phyloP scores from a whole-genome alignment of 2,329 filamentous ascomycete genomes.

The Calonectria pseudoreteaudii region DNA sequence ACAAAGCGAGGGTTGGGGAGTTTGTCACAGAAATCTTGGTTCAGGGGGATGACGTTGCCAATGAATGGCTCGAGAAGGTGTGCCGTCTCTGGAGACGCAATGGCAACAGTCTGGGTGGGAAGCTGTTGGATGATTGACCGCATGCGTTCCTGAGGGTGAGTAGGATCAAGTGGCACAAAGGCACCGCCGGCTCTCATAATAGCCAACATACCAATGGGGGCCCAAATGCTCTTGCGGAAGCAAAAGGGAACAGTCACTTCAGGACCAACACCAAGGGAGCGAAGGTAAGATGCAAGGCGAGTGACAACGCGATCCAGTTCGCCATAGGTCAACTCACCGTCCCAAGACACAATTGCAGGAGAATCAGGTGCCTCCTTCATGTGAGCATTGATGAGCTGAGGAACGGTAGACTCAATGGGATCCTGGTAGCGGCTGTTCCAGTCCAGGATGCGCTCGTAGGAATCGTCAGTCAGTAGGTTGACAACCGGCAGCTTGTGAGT shows the following conservation, averaged over 20 bases:
- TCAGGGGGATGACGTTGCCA: not conserved
- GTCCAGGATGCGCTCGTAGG: not conserved
- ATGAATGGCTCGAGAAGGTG: not conserved
- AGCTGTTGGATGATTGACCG: not conserved
- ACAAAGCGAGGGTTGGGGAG: not conserved
- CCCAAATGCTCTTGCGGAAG: constrained; percentile 31
- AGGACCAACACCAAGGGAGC: constrained; percentile 6
- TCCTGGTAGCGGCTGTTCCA: constrained; percentile 1
- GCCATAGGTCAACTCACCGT: constrained; percentile 3
- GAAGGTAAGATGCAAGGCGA: constrained; percentile 11
- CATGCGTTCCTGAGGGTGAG: constrained; percentile 31
- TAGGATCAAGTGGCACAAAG: constrained; percentile 50
- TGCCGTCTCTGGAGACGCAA: not conserved
- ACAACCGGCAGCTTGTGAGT: not conserved
- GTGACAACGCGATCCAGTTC: constrained; percentile 18
- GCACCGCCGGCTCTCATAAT: constrained; percentile 49
- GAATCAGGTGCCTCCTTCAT: not conserved
- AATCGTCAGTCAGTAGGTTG: not conserved
- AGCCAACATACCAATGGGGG: constrained; percentile 45
- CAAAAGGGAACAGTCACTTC: constrained; percentile 20
- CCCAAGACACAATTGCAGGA: not conserved
- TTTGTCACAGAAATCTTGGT: not conserved
- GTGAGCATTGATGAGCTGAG: not conserved
- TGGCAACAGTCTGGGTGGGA: not conserved
- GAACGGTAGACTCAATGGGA: constrained; percentile 1